Base-by-base conservation (phyloP, 352 stramenopile species). In the Phytophthora hybrid region DNA sequence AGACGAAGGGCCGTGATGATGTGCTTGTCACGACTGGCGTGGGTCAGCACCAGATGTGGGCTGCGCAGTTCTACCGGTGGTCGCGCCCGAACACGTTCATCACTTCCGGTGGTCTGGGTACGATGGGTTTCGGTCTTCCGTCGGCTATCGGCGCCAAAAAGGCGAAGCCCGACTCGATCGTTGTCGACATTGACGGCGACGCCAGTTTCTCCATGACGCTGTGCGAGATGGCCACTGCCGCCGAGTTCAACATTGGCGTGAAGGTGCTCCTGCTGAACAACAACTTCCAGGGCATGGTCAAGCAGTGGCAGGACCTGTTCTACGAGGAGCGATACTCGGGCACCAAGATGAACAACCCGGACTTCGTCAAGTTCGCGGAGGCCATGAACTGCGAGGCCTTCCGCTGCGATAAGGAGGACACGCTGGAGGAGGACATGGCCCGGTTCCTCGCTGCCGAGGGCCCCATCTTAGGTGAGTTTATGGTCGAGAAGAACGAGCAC, bases 251-350 rank as follows among this genome's bases (percentile, higher is more conserved):
- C 71, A 95, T 99, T 37, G 90, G 89, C 29, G 91, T 99, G 21
- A 99, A 99, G 80, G 92, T 99, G 63, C 78, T 99, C 58, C 85
- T 99, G 69, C 81, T 99, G 31, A 98, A 99, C 78, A 99, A 99
- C 78, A 89, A 98, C 75, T 97, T 95, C 73, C 97, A 99, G 85
- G 97, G 97, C 76, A 99, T 99, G 97, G 97, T 99, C 60, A 98
- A 99, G 86, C 97, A 99, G 79, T 99, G 97, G 97, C 96, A 99
- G 80, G 91, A 97, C 66, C 85, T 99, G 66, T 99, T 99, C 77
- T 98, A 99, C 82, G 91, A 98, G 52, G 88, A 98, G 78, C 92
- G 96, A 41, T 98, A 98, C 80, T 97, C 93, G 60, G 81, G 80
- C 29, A 97, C 92, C 19, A 74, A 84, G 60, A 97, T 98, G 92